Evolutionary conservation across 2,329 filamentous ascomycete species (phyloP).

Genomic region (Penicillium sp.): DNA sequence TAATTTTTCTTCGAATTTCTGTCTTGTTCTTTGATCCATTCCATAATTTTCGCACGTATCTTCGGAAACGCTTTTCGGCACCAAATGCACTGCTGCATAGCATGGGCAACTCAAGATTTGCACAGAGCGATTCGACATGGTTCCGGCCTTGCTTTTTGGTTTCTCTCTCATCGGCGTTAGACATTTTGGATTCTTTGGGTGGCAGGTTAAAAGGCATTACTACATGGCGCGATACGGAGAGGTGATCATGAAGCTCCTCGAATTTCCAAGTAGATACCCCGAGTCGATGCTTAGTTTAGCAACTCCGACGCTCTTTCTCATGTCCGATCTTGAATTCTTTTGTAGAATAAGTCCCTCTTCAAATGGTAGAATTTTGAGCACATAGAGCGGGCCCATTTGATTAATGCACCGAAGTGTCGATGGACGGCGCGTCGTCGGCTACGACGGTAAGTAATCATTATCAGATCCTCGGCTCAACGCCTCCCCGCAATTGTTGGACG

Average conservation of each 20-base stretch:
- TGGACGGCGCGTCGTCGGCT: constrained; percentile 16
- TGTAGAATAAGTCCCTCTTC: neutral
- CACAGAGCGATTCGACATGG: constrained; percentile 27
- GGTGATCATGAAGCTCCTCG: constrained; percentile 50
- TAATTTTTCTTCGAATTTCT: constrained; percentile 26
- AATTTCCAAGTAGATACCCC: constrained; percentile 52
- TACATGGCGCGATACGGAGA: constrained; percentile 44
- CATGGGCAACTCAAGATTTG: constrained; percentile 32
- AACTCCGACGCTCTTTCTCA: constrained; percentile 36
- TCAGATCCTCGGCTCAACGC: constrained; percentile 29
- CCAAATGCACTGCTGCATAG: constrained; percentile 31
- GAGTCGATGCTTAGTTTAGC: constrained; percentile 52
- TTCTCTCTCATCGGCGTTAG: constrained; percentile 29
- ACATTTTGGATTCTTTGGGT: constrained; percentile 28
- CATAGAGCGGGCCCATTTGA: neutral
- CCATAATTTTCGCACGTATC: constrained; percentile 17
- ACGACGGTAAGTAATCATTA: constrained; percentile 23
- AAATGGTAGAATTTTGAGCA: neutral
- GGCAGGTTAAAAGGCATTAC: constrained; percentile 43
- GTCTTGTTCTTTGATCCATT: constrained; percentile 17
- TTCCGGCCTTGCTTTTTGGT: constrained; percentile 40
- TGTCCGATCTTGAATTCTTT: constrained; percentile 12
- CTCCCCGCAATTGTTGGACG: constrained; percentile 22
- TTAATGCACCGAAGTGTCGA: constrained; percentile 11
- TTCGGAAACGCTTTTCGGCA: constrained; percentile 23